Evolutionary conservation across 257 asterid species (phyloP).

Genomic region (Mentha longifolia): DNA sequence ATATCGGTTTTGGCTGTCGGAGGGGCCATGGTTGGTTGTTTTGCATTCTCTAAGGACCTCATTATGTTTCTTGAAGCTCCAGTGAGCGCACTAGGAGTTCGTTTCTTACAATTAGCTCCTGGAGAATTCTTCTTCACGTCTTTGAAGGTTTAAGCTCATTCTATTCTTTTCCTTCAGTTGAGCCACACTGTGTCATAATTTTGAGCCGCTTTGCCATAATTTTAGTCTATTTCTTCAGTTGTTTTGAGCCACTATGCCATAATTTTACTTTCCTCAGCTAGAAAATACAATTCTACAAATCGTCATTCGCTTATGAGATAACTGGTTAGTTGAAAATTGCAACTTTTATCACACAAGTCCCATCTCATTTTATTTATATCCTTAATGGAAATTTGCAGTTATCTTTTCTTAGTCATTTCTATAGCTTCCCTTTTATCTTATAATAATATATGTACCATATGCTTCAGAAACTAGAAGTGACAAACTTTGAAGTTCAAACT

Average conservation of each 20-base stretch:
- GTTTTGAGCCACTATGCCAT: too few species aligned
- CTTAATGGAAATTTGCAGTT: neutral
- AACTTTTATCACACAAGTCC: neutral
- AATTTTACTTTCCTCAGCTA: conserved; percentile 2
- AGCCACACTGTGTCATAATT: too few species aligned
- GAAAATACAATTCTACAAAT: neutral
- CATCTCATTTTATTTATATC: neutral
- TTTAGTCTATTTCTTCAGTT: neutral
- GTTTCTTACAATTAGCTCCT: conserved; percentile 93
- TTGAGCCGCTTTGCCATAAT: neutral
- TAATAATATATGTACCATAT: neutral
- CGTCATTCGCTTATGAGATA: neutral
- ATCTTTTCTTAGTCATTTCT: neutral
- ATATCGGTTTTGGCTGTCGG: conserved; percentile 91
- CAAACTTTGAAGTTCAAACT: neutral
- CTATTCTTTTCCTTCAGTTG: neutral
- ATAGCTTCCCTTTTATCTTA: neutral
- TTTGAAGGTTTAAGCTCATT: conserved; percentile 65
- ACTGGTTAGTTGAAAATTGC: conserved; percentile 21
- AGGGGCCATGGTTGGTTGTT: conserved; percentile 84
- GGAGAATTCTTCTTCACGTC: conserved; percentile 99
- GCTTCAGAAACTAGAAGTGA: neutral
- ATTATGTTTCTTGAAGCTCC: conserved; percentile 95
- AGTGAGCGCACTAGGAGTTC: conserved; percentile 86
- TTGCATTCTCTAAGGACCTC: conserved; percentile 90